phyloP scores from a whole-genome alignment of 805 yeast species.

The Crinitomyces ghanaensis region DNA sequence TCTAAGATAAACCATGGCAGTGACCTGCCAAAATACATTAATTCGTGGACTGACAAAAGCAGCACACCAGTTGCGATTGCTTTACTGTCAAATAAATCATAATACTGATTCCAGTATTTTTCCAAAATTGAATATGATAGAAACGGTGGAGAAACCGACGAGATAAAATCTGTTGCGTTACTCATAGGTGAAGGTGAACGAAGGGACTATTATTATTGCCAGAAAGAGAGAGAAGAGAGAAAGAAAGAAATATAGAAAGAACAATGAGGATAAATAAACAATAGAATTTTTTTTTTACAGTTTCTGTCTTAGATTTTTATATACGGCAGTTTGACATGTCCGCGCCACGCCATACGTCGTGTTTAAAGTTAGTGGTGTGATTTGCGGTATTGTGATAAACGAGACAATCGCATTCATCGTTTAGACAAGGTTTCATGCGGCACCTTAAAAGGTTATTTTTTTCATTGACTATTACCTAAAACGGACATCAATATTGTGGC shows the following conservation, averaged over 20 bases:
- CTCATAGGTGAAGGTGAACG: neutral
- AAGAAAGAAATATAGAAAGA: neutral
- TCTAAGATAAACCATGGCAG: conserved; percentile 88
- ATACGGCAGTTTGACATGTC: no score
- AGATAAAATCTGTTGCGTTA: no score
- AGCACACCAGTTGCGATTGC: conserved; percentile 82
- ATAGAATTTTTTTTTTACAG: neutral
- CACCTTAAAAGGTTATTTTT: no score
- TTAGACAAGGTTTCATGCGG: no score
- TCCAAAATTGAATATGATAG: conserved; percentile 30
- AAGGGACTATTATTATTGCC: neutral
- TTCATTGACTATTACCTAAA: no score
- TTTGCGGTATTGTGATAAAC: no score
- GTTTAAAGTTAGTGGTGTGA: no score
- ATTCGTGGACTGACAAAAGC: conserved; percentile 72
- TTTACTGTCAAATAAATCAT: conserved; percentile 74
- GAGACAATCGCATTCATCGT: no score
- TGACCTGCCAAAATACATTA: conserved; percentile 84
- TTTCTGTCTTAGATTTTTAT: no score
- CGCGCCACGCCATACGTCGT: no score
- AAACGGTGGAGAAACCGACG: neutral
- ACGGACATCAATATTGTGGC: no score
- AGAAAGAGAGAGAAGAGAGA: neutral
- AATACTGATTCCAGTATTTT: conserved; percentile 83
- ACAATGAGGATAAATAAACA: neutral